These are phyloP conservation scores for Carex kokanica DNA, from an alignment of 176 grass and related monocot genomes.

Conservation along the genomic window DNA sequence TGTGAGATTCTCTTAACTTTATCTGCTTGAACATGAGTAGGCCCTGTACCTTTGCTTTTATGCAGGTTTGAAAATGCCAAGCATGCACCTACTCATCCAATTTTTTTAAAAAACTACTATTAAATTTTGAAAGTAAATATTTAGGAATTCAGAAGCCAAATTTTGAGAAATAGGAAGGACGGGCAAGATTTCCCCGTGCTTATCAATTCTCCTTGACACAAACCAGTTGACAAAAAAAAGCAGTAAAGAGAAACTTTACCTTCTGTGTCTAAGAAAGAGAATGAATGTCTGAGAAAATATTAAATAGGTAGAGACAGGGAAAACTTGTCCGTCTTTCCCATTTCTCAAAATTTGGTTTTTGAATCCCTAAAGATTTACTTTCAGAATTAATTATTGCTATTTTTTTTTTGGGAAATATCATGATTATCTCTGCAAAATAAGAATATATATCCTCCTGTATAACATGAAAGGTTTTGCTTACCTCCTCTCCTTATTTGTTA, in stretches of 20 bases:
- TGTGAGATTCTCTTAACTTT: constrained; percentile 40
- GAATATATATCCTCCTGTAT: not conserved
- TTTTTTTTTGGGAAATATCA: not conserved
- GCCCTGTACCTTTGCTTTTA: not conserved
- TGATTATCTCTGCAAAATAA: not conserved
- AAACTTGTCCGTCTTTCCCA: not conserved
- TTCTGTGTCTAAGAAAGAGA: not conserved
- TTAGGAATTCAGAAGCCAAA: not conserved
- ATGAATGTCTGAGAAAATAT: not conserved
- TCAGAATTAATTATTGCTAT: not conserved
- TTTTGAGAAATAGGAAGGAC: not conserved
- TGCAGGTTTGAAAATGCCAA: not conserved
- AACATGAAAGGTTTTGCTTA: not conserved
- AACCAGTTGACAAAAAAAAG: not conserved
- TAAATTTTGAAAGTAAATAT: not conserved
- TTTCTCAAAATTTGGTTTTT: not conserved
- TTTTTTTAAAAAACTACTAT: not conserved
- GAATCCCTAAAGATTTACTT: not conserved
- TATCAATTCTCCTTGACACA: not conserved
- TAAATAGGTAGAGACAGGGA: not conserved
- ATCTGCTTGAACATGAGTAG: constrained; percentile 7
- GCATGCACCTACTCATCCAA: not conserved
- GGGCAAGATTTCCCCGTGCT: not conserved
- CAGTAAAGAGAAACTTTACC: not conserved
- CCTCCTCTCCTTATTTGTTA: not conserved